These are phyloP conservation scores for Aquilaria sinensis DNA, from an alignment of 345 rosid species.

Conservation along the genomic window DNA sequence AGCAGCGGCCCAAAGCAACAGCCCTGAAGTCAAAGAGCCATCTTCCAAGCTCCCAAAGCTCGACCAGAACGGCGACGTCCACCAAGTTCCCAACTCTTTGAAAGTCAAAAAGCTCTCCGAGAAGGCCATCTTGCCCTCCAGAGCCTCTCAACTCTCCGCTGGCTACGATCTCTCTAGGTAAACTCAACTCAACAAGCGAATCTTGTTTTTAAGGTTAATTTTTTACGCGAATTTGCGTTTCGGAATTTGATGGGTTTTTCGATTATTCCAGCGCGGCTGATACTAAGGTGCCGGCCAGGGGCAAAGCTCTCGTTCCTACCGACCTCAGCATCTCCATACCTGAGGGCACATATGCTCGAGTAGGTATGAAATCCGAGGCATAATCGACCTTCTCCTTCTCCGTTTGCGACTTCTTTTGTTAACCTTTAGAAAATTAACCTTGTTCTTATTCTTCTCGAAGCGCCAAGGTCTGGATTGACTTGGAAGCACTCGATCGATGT, in stretches of 20 bases:
- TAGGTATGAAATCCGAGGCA: constrained; percentile 27
- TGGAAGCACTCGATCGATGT: constrained; percentile 82
- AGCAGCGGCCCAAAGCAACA: constrained; percentile 16
- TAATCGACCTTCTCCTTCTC: background rate
- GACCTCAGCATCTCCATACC: constrained; percentile 71
- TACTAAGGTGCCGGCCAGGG: constrained; percentile 72
- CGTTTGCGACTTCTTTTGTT: background rate
- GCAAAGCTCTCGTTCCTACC: constrained; percentile 69
- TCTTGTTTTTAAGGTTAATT: background rate
- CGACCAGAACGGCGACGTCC: constrained; percentile 31
- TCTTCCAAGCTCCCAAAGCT: constrained; percentile 40
- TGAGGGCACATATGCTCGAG: constrained; percentile 70
- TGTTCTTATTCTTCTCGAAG: constrained; percentile 6
- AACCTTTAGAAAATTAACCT: background rate
- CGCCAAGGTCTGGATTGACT: constrained; percentile 75
- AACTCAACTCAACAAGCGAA: background rate
- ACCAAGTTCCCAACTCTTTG: constrained; percentile 17
- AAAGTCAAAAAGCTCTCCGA: constrained; percentile 72
- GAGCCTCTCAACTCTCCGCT: constrained; percentile 70
- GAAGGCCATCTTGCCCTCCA: constrained; percentile 61
- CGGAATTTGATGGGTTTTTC: background rate
- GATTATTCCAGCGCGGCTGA: constrained; percentile 38
- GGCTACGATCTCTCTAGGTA: constrained; percentile 73
- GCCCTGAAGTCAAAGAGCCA: constrained; percentile 26
- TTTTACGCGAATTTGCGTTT: background rate